These are phyloP conservation scores for Schoenoplectus triqueter DNA, from an alignment of 202 grass and related monocot species.

Conservation along the genomic window DNA sequence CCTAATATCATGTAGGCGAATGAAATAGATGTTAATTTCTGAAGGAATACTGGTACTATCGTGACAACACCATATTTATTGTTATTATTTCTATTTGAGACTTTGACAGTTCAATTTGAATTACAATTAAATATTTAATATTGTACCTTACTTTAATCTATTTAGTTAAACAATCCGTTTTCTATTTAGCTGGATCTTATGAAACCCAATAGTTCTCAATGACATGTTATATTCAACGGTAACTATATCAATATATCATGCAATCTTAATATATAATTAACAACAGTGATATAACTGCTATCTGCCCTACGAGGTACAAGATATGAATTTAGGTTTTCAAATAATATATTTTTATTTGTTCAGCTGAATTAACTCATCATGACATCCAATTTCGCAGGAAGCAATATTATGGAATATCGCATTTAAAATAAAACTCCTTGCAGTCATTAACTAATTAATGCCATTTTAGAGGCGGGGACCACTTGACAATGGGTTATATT, in stretches of 20 bases:
- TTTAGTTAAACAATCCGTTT: not conserved
- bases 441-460: too few relatives aligned
- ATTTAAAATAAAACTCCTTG: too few relatives aligned
- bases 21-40: conserved; percentile 10
- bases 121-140: not conserved
- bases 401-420: too few relatives aligned
- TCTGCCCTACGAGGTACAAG: not conserved
- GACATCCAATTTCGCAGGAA: not conserved
- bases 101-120: not conserved
- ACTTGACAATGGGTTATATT: too few relatives aligned
- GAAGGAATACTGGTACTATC: not conserved
- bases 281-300: not conserved
- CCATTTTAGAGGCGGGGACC: too few relatives aligned
- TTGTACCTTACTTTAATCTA: not conserved
- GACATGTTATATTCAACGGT: not conserved
- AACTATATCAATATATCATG: not conserved
- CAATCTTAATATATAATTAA: not conserved
- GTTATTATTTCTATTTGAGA: not conserved
- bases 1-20: not conserved
- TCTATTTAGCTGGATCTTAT: not conserved
- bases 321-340: not conserved
- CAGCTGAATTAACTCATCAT: not conserved
- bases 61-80: conserved; percentile 1
- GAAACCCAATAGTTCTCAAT: not conserved
- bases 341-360: too few relatives aligned